A percentile compares a stretch with the other conserved stretches of the same genome.
phyloP scores from a whole-genome alignment of 1,139 yeast genomes.

The Debaryomyces coudertii region DNA sequence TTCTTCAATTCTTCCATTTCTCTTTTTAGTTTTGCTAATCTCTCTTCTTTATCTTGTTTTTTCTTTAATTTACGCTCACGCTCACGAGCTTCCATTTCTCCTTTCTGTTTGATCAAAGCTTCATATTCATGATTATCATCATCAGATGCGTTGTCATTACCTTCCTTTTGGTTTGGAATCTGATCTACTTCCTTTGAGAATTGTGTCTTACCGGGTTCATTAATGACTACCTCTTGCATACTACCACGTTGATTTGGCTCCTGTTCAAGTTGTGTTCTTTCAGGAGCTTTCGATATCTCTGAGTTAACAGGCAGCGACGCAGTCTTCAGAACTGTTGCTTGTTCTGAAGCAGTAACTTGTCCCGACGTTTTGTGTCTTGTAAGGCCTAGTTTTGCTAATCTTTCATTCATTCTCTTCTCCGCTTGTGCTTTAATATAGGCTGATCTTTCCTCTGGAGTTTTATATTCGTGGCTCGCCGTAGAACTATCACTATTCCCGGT shows the following conservation, averaged over 20 bases:
- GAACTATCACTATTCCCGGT: slow-evolving; percentile 16
- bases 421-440: slow-evolving; percentile 91
- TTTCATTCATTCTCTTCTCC: slow-evolving; percentile 83
- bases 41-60: slow-evolving; percentile 57
- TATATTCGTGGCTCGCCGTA: slow-evolving; percentile 24
- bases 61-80: slow-evolving; percentile 50
- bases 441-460: slow-evolving; percentile 67
- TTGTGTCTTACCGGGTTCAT: background rate
- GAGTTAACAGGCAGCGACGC: background rate
- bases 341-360: background rate
- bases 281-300: slow-evolving; percentile 10
- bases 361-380: slow-evolving; percentile 36
- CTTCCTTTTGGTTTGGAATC: background rate
- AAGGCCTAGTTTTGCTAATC: slow-evolving; percentile 84
- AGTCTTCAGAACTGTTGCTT: background rate
- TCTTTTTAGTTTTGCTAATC: slow-evolving; percentile 59
- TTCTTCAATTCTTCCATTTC: slow-evolving; percentile 59
- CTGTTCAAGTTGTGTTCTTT: background rate
- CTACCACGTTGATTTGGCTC: slow-evolving; percentile 1
- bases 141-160: slow-evolving; percentile 31
- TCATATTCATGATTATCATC: slow-evolving; percentile 53
- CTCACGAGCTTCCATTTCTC: slow-evolving; percentile 52
- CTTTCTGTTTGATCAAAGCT: slow-evolving; percentile 49
- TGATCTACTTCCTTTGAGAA: background rate
- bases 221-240: slow-evolving; percentile 6